These are phyloP conservation scores for Pythium brassicae DNA, from an alignment of 352 stramenopile genomes.

Conservation along the genomic window DNA sequence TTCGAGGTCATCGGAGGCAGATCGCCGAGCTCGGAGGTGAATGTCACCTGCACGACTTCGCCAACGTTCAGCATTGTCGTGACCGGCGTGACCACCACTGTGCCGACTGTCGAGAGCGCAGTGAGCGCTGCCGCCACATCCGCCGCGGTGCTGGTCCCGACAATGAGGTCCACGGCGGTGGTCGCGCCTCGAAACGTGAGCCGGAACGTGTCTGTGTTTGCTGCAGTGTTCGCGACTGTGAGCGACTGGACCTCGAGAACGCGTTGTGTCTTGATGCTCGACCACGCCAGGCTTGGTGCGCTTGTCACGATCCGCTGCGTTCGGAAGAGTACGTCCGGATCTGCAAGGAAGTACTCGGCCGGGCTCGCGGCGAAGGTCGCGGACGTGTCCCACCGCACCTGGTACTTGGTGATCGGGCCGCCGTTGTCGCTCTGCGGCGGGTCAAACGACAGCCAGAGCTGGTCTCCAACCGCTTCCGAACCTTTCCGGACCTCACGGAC, in stretches of 20 bases:
- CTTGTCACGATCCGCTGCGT: conserved; percentile 49
- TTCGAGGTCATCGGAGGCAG: conserved; percentile 32
- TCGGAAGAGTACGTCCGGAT: conserved; percentile 46
- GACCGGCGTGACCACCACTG: conserved; percentile 35
- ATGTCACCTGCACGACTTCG: conserved; percentile 46
- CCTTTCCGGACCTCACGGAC: conserved; percentile 55
- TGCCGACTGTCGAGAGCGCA: conserved; percentile 35
- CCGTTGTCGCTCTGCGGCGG: conserved; percentile 58
- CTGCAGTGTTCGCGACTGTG: conserved; percentile 22
- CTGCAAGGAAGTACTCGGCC: conserved; percentile 37
- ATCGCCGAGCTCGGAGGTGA: conserved; percentile 42
- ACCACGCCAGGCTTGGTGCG: conserved; percentile 58
- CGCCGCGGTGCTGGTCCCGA: conserved; percentile 29
- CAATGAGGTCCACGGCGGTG: conserved; percentile 19
- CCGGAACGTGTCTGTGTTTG: conserved; percentile 28
- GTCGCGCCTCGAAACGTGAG: conserved; percentile 45
- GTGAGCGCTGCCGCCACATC: conserved; percentile 31
- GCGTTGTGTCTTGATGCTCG: conserved; percentile 21
- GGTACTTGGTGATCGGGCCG: conserved; percentile 59
- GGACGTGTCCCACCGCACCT: conserved; percentile 63
- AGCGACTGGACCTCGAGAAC: conserved; percentile 44
- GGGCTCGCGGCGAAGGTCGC: conserved; percentile 47
- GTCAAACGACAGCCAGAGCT: conserved; percentile 77
- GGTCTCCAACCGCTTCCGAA: conserved; percentile 63
- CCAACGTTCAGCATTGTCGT: conserved; percentile 15